These are phyloP conservation scores for Perkinsus chesapeaki DNA, from an alignment of 169 alveolate species.

Conservation along the genomic window DNA sequence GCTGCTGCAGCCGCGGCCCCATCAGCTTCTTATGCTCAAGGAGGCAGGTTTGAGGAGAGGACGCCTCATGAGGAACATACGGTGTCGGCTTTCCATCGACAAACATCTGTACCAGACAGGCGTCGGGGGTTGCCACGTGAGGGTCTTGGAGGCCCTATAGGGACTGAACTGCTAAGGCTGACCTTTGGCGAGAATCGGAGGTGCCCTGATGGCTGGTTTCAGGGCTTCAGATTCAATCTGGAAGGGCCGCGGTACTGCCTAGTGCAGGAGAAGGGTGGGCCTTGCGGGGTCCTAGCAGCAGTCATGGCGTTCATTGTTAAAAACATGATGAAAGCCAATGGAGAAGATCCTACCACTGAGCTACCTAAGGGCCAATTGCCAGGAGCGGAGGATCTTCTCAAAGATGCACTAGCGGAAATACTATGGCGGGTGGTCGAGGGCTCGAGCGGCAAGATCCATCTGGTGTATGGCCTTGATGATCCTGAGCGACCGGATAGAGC, in stretches of 20 bases:
- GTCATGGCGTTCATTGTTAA: background rate
- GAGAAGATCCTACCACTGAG: background rate
- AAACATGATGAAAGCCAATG: background rate
- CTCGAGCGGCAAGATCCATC: background rate
- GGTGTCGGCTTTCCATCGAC: no score
- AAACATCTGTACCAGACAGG: no score
- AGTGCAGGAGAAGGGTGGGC: background rate
- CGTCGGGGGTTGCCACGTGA: no score
- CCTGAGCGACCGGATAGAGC: background rate
- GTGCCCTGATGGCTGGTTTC: background rate
- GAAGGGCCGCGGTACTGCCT: background rate
- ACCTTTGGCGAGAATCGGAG: background rate
- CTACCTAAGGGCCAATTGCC: no score
- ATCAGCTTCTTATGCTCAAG: no score
- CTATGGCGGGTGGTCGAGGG: background rate
- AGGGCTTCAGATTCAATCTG: background rate
- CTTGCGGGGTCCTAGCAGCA: background rate
- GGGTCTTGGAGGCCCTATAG: no score
- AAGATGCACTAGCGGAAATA: background rate
- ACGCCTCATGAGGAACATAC: no score
- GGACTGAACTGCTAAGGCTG: background rate
- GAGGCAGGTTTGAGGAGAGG: no score
- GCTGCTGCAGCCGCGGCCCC: no score
- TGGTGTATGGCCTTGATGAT: background rate
- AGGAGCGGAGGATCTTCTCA: background rate